Evolutionary conservation across 495 filamentous ascomycete species (phyloP).

Genomic region (Glonium stellatum): DNA sequence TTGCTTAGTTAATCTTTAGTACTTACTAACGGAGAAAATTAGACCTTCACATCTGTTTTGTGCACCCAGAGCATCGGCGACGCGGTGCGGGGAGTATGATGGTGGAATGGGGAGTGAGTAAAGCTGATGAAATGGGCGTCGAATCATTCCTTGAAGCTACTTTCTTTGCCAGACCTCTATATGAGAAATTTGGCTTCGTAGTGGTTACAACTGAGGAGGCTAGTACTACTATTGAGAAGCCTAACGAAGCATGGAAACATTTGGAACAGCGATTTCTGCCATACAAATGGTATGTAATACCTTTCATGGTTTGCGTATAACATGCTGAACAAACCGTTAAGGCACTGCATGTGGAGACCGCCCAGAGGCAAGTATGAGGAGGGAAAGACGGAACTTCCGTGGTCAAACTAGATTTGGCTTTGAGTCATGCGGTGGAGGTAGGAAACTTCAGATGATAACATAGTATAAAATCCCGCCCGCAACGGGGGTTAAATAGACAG

Average conservation of each 20-base stretch:
- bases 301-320: too few species aligned
- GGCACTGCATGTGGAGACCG: background rate
- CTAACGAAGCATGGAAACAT: background rate
- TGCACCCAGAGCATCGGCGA: slow-evolving; percentile 17
- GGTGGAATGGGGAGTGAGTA: slow-evolving; percentile 3
- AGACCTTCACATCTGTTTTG: background rate
- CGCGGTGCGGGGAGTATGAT: slow-evolving; percentile 19
- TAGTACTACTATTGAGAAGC: background rate
- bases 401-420: too few species aligned
- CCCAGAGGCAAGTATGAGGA: background rate
- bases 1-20: background rate
- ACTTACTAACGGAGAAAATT: background rate
- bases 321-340: too few species aligned
- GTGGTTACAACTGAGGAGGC: background rate
- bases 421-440: too few species aligned
- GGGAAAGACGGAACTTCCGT: background rate
- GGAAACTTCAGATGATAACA: too few species aligned
- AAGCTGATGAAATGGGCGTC: slow-evolving; percentile 5
- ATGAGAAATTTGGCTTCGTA: slow-evolving; percentile 21
- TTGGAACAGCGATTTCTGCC: too few species aligned
- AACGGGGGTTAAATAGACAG: too few species aligned
- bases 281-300: too few species aligned
- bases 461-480: too few species aligned
- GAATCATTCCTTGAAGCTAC: slow-evolving; percentile 21
- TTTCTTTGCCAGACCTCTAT: slow-evolving; percentile 11